These are phyloP conservation scores for Lentinula boryana DNA, from an alignment of 768 basidiomycete species.

Conservation along the genomic window DNA sequence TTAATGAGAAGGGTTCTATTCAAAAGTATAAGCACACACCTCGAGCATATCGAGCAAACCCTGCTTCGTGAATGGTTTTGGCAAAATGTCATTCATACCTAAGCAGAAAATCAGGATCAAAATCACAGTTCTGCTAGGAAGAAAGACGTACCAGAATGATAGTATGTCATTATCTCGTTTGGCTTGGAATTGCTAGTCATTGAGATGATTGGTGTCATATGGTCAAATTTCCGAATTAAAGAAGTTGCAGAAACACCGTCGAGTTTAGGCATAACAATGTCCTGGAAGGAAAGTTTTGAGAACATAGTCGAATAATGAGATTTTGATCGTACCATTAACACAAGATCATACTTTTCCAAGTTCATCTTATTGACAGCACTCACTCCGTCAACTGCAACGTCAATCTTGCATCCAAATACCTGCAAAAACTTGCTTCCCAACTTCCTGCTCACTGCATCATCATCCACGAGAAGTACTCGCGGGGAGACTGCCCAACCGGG, in stretches of 20 bases:
- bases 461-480: conserved; percentile 88
- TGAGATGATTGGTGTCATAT: conserved; percentile 93
- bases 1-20: not conserved
- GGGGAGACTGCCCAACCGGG: conserved; percentile 92
- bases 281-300: conserved; percentile 36
- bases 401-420: conserved; percentile 91
- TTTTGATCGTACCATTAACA: conserved; percentile 66
- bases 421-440: conserved; percentile 90
- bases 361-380: conserved; percentile 96
- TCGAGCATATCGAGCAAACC: conserved; percentile 90
- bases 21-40: conserved; percentile 29
- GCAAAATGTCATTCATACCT: conserved; percentile 96
- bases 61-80: conserved; percentile 97
- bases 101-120: not conserved
- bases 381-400: conserved; percentile 91
- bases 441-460: conserved; percentile 87
- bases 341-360: conserved; percentile 90
- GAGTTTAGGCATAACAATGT: conserved; percentile 91
- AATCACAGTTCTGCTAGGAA: not conserved
- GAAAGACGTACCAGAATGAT: conserved; percentile 51
- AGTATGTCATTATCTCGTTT: conserved; percentile 88
- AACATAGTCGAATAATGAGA: not conserved
- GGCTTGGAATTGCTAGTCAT: conserved; percentile 97
- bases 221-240: conserved; percentile 91
- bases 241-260: conserved; percentile 89